A percentile compares a stretch with the other conserved stretches of the same genome.
These are phyloP conservation scores for Leccinum sublutescens DNA, from an alignment of 768 basidiomycete species.

Conservation along the genomic window DNA sequence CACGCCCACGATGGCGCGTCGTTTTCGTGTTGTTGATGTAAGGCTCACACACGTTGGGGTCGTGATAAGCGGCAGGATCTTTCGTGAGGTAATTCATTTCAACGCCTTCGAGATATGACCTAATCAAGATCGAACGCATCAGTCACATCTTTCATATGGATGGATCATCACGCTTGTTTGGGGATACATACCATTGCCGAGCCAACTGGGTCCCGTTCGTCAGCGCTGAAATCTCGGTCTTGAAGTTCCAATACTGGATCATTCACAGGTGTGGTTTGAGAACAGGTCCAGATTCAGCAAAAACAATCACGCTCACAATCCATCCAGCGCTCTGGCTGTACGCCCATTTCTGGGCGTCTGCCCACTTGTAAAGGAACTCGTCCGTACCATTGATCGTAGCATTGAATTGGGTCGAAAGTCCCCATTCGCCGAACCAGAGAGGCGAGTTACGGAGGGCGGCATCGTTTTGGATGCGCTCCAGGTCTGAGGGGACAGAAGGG, in stretches of 20 bases:
- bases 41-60: slow-evolving; percentile 63
- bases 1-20: background rate
- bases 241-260: background rate
- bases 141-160: background rate
- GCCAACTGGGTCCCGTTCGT: background rate
- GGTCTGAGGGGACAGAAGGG: slow-evolving; percentile 41
- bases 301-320: slow-evolving; percentile 47
- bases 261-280: background rate
- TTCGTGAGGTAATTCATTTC: slow-evolving; percentile 57
- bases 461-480: slow-evolving; percentile 52
- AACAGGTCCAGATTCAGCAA: background rate
- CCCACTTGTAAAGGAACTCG: slow-evolving; percentile 63
- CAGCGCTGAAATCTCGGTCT: background rate
- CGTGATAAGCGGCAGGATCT: slow-evolving; percentile 54
- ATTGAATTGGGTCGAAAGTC: slow-evolving; percentile 61
- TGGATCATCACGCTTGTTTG: background rate
- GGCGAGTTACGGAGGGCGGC: slow-evolving; percentile 44
- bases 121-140: slow-evolving; percentile 23
- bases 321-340: slow-evolving; percentile 63
- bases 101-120: slow-evolving; percentile 71
- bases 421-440: slow-evolving; percentile 61
- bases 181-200: background rate
- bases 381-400: slow-evolving; percentile 60
- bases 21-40: slow-evolving; percentile 35
- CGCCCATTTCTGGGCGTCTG: slow-evolving; percentile 69